Evolutionary conservation across 495 filamentous ascomycete species (phyloP).

Genomic region (Letharia lupina): DNA sequence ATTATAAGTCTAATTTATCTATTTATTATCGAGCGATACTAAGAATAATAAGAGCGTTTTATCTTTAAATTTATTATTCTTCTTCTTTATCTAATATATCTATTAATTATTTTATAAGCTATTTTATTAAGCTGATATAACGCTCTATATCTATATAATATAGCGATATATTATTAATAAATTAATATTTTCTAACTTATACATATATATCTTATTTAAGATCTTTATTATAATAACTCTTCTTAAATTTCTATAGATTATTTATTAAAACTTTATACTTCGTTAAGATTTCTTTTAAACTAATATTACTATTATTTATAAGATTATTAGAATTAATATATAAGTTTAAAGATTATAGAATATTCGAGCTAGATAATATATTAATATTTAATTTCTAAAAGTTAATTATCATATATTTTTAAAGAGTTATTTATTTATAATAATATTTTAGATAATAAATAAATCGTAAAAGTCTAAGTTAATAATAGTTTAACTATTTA

Average conservation of each 20-base stretch:
- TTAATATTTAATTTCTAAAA: constrained; percentile 33
- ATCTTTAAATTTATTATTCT: not conserved
- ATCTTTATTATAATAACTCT: constrained; percentile 25
- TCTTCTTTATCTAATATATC: not conserved
- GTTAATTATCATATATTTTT: constrained; percentile 29
- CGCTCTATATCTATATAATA: constrained; percentile 25
- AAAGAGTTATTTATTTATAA: constrained; percentile 34
- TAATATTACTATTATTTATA: constrained; percentile 17
- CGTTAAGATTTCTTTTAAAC: constrained; percentile 15
- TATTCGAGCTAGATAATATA: constrained; percentile 33
- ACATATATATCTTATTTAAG: constrained; percentile 24
- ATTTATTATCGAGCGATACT: not conserved
- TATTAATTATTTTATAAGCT: constrained; percentile 25
- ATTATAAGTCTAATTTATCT: constrained; percentile 2
- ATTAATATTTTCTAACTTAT: constrained; percentile 20
- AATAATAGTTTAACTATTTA: constrained; percentile 26
- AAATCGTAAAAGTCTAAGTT: not conserved
- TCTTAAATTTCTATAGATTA: constrained; percentile 20
- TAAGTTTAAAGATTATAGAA: constrained; percentile 19
- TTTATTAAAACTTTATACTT: constrained; percentile 30
- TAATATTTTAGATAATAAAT: constrained; percentile 31
- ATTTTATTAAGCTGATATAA: constrained; percentile 30
- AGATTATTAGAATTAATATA: constrained; percentile 13
- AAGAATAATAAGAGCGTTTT: not conserved
- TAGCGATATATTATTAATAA: constrained; percentile 25